Evolutionary conservation across 1,139 yeast genomes (phyloP).

Genomic region (Hyphopichia wangnamkhiaoensis): DNA sequence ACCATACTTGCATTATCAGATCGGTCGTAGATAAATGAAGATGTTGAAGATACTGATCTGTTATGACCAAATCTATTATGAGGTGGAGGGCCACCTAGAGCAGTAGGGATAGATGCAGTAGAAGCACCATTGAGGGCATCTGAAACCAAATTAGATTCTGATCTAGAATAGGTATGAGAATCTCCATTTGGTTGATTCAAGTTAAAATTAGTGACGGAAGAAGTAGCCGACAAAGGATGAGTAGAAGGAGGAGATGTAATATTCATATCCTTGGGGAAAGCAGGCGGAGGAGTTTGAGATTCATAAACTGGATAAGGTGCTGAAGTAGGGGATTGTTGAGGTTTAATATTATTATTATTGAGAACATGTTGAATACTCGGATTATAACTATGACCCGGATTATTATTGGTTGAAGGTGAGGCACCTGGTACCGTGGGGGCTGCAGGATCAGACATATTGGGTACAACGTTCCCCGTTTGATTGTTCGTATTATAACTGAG

Average conservation of each 20-base stretch:
- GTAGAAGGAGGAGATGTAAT: constrained; percentile 29
- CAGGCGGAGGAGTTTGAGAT: constrained; percentile 24
- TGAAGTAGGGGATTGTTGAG: not conserved
- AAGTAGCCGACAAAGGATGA: constrained; percentile 35
- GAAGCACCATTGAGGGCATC: not conserved
- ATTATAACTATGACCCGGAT: constrained; percentile 2
- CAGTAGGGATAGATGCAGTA: not conserved
- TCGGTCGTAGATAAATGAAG: constrained; percentile 38
- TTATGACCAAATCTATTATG: constrained; percentile 27
- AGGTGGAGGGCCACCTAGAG: constrained; percentile 19
- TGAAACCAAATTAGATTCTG: constrained; percentile 26
- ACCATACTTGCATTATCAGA: constrained; percentile 37
- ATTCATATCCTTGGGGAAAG: constrained; percentile 7
- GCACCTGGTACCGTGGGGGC: not conserved
- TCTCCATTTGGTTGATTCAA: constrained; percentile 11
- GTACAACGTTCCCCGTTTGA: too few relatives aligned
- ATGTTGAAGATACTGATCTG: constrained; percentile 42
- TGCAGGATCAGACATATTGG: too few relatives aligned
- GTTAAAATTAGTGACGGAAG: constrained; percentile 39
- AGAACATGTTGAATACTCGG: not conserved
- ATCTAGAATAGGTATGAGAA: constrained; percentile 20
- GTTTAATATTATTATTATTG: not conserved
- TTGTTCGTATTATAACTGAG: too few relatives aligned
- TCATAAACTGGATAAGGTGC: constrained; percentile 13
- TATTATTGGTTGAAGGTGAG: not conserved